These are phyloP conservation scores for Fagopyrum esculentum DNA, from an alignment of 148 eudicot species.

Conservation along the genomic window DNA sequence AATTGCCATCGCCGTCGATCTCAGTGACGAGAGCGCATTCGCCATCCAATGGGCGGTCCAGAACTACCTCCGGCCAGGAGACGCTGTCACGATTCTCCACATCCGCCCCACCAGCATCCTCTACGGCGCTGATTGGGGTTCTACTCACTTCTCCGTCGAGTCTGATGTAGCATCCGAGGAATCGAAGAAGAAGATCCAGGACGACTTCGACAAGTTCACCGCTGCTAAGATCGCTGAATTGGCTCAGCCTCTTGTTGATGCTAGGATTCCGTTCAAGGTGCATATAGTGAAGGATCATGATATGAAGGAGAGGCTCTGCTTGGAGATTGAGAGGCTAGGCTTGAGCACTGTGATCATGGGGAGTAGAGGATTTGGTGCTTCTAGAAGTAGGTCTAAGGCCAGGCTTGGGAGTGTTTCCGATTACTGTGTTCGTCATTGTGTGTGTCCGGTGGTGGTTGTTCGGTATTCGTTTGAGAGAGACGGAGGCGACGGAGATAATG, in stretches of 20 bases:
- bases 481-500: not conserved
- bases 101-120: slow-evolving; percentile 63
- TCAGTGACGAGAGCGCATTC: slow-evolving; percentile 64
- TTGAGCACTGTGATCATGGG: slow-evolving; percentile 60
- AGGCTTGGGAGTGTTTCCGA: slow-evolving; percentile 67
- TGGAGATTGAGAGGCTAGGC: slow-evolving; percentile 62
- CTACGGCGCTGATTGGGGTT: slow-evolving; percentile 84
- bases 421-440: slow-evolving; percentile 65
- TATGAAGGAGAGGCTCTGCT: slow-evolving; percentile 54
- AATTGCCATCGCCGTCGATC: slow-evolving; percentile 62
- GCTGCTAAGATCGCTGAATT: slow-evolving; percentile 31
- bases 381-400: slow-evolving; percentile 24
- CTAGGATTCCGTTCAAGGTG: slow-evolving; percentile 33
- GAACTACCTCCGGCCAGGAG: slow-evolving; percentile 61
- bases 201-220: slow-evolving; percentile 41
- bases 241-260: slow-evolving; percentile 37
- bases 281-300: slow-evolving; percentile 60
- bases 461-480: slow-evolving; percentile 15
- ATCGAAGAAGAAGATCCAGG: slow-evolving; percentile 32
- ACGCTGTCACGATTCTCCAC: slow-evolving; percentile 60
- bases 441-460: slow-evolving; percentile 65
- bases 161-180: not conserved
- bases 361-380: slow-evolving; percentile 55
- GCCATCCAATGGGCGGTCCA: slow-evolving; percentile 63
- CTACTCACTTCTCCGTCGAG: slow-evolving; percentile 27